Base-by-base conservation (phyloP, 345 rosid species). In the Eucalyptus shirleyi region DNA sequence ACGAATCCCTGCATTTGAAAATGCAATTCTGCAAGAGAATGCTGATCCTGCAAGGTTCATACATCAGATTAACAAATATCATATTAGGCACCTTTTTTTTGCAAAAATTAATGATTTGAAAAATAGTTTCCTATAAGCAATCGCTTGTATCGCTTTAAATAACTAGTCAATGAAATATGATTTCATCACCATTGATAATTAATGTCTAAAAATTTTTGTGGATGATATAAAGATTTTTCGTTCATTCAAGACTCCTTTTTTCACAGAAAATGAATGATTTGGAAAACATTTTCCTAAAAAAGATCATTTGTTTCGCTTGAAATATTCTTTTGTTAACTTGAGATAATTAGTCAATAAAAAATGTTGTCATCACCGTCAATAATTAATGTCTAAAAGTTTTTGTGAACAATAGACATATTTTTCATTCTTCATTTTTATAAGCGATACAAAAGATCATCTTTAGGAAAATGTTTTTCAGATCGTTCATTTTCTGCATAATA, bases 11-110 rank as follows among this genome's bases (percentile, higher is more conserved):
- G 95, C 95, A 92, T 93, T 92, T 17, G 95, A 93, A 83, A 94
- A 94, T 45, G 94, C 95, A 87, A 95, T 94, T 89, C 92, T 92
- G 92, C 96, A 94, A 17, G 93, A 94, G 77, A 95, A 89, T 87
- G 93, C 96, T 69, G 95, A 94, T 88, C 94, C 97, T 93, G 91
- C 88, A 91, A 89, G 91, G 88, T 69, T 90, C 90, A 28, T 37
- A 59, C 80, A 82, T 77, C 83, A 77, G 15, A 77, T 77, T 37
- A 37, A 77, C 14, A 14, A 37, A 40, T 37, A 77, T 11, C 83
- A 65, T n/a, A 32, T 65, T 60, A 60, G 69, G 32, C 69, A 26
- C 69, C n/a, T 13, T 60, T 28, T 28, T 60, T 13, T 60, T 12
- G 69, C 69, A 60, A 60, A 60, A 28, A 26, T 5, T 23, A 56